Base-by-base conservation (phyloP, 129 eudicot species). In the Flaveria brownii region DNA sequence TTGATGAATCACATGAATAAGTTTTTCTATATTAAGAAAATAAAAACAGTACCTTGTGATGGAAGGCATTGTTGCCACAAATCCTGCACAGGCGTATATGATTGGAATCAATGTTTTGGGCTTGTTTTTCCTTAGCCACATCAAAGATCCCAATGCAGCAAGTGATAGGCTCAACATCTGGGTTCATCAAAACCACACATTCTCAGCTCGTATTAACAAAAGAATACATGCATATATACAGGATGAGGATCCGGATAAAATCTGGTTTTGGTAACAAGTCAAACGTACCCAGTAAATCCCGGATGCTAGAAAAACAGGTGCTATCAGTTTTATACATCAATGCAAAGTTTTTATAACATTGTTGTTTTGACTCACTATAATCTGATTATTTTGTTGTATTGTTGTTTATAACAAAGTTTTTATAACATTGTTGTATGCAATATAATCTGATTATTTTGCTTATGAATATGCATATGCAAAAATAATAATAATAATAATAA, bases 41-140 rank as follows among this genome's bases (percentile, higher is more conserved):
- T 50, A 54, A 43, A 72, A 39, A 74, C 72, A 73, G 52, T 49
- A 93, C 99, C 99, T 94, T 84, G 88, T 85, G 77, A 94, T 91
- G 11, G 99, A 88, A 70, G 99, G 99, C 99, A 94, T 94, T 43
- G 99, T 94, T 65, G 97, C 91, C 68, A 91, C 93, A 76, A 94
- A 83, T 76, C 84, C 96, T 3, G 99, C 97, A 72, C 92, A 91
- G 50, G 84, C 85, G 62, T 94, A 94, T 72, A 94, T 91, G 63
- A 94, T 81, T 33, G 99, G 99, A 72, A 91, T 89, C 84, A 91
- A 83, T 17, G 97, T 91, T 87, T 87, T 89, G 30, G 99, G 99
- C 68, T 91, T 94, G 88, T 91, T 94, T 73, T 94, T 94, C 88
- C 99, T 77, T 43, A 94, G 89, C 99, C 99, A 94, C 85, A 94